Base-by-base conservation (phyloP, 2,329 filamentous ascomycete species). In the Aspergillus tamarii region DNA sequence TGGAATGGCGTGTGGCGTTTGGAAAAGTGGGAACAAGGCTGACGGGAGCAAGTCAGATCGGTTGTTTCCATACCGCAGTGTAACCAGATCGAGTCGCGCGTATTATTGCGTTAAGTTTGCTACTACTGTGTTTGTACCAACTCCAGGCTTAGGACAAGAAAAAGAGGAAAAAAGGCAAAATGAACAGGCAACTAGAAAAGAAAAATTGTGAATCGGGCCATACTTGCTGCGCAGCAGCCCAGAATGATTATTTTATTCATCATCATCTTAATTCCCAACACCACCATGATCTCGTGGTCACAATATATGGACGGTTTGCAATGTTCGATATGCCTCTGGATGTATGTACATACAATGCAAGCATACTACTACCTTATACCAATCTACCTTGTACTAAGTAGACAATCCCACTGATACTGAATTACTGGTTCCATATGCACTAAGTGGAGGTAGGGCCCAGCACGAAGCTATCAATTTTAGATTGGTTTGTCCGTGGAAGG, bases 1-100 rank as follows among this genome's bases (percentile, higher is more conserved):
- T 65, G 48, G 48, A 21, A 32, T 46, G 62, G 62, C 59, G 62
- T 64, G 63, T 68, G 69, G 69, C 64, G 65, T 63, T 61, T 61
- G 63, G 59, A 62, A 64, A 64, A 60, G 67, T 66, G 65, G 65
- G 57, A 67, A 70, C 68, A 72, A 71, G 70, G 70, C 69, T 72
- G 69, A 70, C 63, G 64, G 68, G 67, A 68, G 64, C 69, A 71
- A 70, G 68, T 69, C 59, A 67, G 70, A 70, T 70, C 66, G 66
- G 57, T 63, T 61, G 62, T 66, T 64, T 63, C 54, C 60, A 61
- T 70, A 67, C 66, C 63, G 58, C 60, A 67, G 57, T 67, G 67
- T 66, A 69, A 67, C 70, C 62, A 67, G 69, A 71, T 71, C 67
- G 64, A 64, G 66, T 65, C 61, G 50, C 53, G 57, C 14, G 48